Evolutionary conservation across 2,329 filamentous ascomycete species (phyloP).

Genomic region (Periconia macrospinosa): DNA sequence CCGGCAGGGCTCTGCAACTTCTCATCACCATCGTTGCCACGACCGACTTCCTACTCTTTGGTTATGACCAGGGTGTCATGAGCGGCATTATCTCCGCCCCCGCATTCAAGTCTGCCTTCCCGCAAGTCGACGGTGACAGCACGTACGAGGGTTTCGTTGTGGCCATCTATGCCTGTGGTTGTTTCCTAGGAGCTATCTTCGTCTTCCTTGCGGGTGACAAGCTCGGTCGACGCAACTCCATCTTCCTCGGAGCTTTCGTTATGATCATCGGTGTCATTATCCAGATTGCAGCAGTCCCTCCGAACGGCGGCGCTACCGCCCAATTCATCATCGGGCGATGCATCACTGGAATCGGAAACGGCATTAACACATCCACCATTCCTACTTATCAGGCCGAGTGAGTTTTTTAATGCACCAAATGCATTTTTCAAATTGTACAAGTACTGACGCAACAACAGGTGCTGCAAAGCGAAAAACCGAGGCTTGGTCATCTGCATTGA

Average conservation of each 20-base stretch:
- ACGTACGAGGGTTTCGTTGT: conserved; percentile 56
- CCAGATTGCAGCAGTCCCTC: conserved; percentile 35
- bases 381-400: conserved; percentile 59
- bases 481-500: conserved; percentile 64
- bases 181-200: conserved; percentile 45
- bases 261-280: conserved; percentile 50
- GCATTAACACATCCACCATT: conserved; percentile 59
- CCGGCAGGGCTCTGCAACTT: background rate
- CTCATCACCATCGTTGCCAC: conserved; percentile 11
- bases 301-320: conserved; percentile 40
- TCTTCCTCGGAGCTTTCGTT: conserved; percentile 45
- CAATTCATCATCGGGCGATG: conserved; percentile 58
- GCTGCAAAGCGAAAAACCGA: conserved; percentile 55
- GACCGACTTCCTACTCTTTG: conserved; percentile 36
- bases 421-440: too few relatives aligned
- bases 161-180: conserved; percentile 58
- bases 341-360: conserved; percentile 58
- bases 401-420: too few relatives aligned
- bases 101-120: conserved; percentile 42
- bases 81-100: conserved; percentile 40
- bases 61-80: conserved; percentile 42
- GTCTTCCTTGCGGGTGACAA: conserved; percentile 44
- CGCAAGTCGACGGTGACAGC: conserved; percentile 43
- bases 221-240: conserved; percentile 47
- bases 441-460: background rate